These are phyloP conservation scores for Clonostachys byssicola DNA, from an alignment of 2,329 filamentous ascomycete genomes.

Conservation along the genomic window DNA sequence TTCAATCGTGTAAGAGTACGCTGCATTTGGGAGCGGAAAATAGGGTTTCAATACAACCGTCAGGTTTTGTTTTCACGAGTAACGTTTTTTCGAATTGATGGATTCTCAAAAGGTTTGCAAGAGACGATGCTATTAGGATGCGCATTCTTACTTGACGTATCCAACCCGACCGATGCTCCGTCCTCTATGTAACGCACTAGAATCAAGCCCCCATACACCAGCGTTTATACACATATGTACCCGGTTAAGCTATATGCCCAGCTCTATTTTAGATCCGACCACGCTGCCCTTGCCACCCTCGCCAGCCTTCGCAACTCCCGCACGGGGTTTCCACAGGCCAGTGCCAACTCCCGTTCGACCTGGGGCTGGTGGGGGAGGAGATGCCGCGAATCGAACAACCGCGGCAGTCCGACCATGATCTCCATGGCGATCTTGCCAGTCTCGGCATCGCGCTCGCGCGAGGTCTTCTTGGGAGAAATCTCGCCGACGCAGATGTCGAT, in stretches of 20 bases:
- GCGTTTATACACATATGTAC: too few species aligned
- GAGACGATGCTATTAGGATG: neutral
- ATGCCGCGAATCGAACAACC: conserved; percentile 40
- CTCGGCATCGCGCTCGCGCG: conserved; percentile 9
- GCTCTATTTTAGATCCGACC: conserved; percentile 30
- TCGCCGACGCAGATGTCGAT: conserved; percentile 39
- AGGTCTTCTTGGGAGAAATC: conserved; percentile 18
- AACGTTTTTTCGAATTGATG: too few species aligned
- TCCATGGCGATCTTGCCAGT: conserved; percentile 43
- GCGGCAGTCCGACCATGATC: conserved; percentile 42
- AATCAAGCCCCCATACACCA: too few species aligned
- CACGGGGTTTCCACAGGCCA: conserved; percentile 48
- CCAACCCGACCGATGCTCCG: too few species aligned
- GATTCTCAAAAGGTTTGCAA: neutral
- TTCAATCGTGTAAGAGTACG: too few species aligned
- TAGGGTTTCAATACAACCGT: too few species aligned
- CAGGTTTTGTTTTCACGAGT: too few species aligned
- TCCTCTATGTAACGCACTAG: too few species aligned
- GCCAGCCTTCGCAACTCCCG: conserved; percentile 47
- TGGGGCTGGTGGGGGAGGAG: conserved; percentile 36
- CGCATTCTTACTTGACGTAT: too few species aligned
- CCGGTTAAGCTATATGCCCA: too few species aligned
- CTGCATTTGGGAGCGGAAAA: too few species aligned
- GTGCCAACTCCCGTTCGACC: conserved; percentile 40
- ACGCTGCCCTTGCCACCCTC: conserved; percentile 41